Conservation (phyloP, 2,329 filamentous ascomycete genomes). For the Hansfordia pulvinata region DNA sequence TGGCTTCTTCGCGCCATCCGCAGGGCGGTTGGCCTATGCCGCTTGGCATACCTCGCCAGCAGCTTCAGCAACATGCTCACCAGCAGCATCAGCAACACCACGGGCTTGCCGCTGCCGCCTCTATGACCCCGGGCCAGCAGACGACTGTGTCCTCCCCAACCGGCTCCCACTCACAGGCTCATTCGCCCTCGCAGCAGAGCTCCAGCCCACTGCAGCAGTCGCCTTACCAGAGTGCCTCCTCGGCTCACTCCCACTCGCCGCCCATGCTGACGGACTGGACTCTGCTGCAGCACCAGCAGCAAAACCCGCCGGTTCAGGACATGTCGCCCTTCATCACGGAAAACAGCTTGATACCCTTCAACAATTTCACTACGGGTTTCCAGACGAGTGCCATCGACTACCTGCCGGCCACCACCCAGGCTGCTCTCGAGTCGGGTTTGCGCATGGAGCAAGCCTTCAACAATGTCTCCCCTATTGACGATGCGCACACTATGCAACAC, state of each 20-base stretch:
- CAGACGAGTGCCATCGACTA: slow-evolving; percentile 46
- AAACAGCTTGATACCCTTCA: slow-evolving; percentile 40
- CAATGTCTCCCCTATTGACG: slow-evolving; percentile 41
- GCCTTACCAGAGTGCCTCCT: slow-evolving; percentile 31
- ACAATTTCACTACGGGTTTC: slow-evolving; percentile 35
- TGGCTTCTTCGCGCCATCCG: slow-evolving; percentile 25
- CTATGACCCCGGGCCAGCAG: slow-evolving; percentile 24
- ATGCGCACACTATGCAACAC: slow-evolving; percentile 38
- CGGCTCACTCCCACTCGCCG: slow-evolving; percentile 30
- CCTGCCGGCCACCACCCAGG: slow-evolving; percentile 47
- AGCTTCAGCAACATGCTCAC: no score
- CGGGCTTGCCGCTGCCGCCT: slow-evolving; percentile 13
- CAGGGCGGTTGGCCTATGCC: slow-evolving; percentile 34
- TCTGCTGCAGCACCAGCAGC: slow-evolving; percentile 39
- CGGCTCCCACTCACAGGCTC: slow-evolving; percentile 30
- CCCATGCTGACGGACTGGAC: slow-evolving; percentile 46
- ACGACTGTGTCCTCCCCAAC: slow-evolving; percentile 37
- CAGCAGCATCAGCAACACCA: no score
- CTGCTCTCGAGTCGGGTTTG: slow-evolving; percentile 46
- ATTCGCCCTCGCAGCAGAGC: slow-evolving; percentile 27
- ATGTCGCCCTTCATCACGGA: slow-evolving; percentile 43
- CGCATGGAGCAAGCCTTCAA: slow-evolving; percentile 50
- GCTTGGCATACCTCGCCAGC: slow-evolving; percentile 28
- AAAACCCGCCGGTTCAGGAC: slow-evolving; percentile 28
- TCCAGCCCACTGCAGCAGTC: slow-evolving; percentile 41